Base-by-base conservation (phyloP, 1,284 basidiomycete species). In the Melampsora allii-populina region DNA sequence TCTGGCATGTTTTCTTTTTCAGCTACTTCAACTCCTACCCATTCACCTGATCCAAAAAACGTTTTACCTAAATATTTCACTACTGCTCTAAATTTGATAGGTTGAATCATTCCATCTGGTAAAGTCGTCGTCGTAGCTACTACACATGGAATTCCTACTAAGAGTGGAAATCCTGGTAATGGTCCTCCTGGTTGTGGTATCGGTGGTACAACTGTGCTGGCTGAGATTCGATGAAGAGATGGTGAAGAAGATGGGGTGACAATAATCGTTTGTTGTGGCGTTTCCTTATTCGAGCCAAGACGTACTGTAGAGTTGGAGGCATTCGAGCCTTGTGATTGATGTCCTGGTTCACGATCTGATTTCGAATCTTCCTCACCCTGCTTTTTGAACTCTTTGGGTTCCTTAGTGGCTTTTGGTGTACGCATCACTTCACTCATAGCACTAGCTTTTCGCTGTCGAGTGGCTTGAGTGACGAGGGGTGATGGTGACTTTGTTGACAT, bases 1-100 rank as follows among this genome's bases (percentile, higher is more conserved):
- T 85, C 84, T 48, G 84, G 84, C 24, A 85, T 83, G 68, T 85
- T 82, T 59, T 88, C 86, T 78, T 85, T 82, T 74, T 90, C 84
- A 0, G 90, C 89, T 17, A 94, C 89, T 81, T 96, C 93, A 4
- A 96, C 88, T 4, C 93, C 94, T 4, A 96, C 90, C 92, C 92
- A 96, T 0, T 89, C 87, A 0, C 92, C 93, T 5, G 80, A 79
- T 80, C 91, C 89, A 63, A 90, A 91, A 67, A 86, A 85, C 4
- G 94, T 86, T 78, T 90, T 88, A 2, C 92, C 93, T 66, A 95
- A 91, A 79, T 94, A 95, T 7, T 91, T 85, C 24, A 92, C 91
- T 77, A 88, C 89, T 0, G 92, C 93, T 67, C 89, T 88, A 85
- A 94, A 94, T 12, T 91, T 86, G 75, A 88, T 88, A 36, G 89